Percentiles rank a stretch among this genome's conserved stretches.
Conservation (phyloP, 345 rosid species). For the Melaleuca quinquenervia region DNA sequence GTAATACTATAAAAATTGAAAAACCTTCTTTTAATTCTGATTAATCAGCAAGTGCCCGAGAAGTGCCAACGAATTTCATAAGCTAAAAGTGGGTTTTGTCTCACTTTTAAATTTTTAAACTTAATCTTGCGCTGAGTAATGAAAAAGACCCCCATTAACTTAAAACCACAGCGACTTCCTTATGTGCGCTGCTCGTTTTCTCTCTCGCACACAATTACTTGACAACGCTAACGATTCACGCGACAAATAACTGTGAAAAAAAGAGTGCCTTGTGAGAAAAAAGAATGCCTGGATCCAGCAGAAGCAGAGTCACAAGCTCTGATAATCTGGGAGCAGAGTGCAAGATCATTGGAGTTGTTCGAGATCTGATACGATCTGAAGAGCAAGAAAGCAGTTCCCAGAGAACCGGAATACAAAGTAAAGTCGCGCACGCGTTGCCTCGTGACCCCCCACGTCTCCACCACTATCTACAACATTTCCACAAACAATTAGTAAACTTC, state of each 20-base stretch:
- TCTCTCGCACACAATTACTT: background rate
- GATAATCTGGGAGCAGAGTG: conserved; percentile 38
- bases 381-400: conserved; percentile 55
- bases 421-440: conserved; percentile 43
- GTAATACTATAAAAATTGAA: background rate
- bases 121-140: background rate
- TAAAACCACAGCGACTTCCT: background rate
- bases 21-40: background rate
- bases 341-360: conserved; percentile 34
- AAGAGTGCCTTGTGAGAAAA: background rate
- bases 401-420: conserved; percentile 38
- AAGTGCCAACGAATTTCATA: background rate
- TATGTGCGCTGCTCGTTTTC: background rate
- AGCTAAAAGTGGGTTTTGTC: background rate
- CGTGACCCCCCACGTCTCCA: conserved; percentile 39
- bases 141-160: background rate
- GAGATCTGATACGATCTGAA: conserved; percentile 43
- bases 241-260: background rate
- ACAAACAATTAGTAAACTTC: background rate
- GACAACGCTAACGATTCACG: background rate
- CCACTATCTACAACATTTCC: conserved; percentile 27
- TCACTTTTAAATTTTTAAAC: background rate
- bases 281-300: conserved; percentile 29
- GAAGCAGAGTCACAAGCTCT: conserved; percentile 58
- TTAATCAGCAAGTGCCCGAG: background rate